A percentile compares a stretch with the other conserved stretches of the same genome.
Evolutionary conservation across 495 filamentous ascomycete genomes (phyloP).

Genomic region (Aspergillus nidulans): DNA sequence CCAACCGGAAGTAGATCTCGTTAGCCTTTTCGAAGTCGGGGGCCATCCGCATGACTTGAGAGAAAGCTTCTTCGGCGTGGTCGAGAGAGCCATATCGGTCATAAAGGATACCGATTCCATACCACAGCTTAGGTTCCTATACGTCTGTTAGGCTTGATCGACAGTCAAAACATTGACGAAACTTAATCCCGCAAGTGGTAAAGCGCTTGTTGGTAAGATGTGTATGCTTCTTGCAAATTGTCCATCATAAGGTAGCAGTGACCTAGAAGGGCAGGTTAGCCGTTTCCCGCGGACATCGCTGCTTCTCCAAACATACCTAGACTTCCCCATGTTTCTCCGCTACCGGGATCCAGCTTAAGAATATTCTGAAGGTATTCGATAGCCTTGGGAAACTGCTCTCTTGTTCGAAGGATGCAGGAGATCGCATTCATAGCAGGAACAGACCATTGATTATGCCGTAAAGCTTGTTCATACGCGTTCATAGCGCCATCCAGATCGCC

Average conservation of each 20-base stretch:
- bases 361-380: slow-evolving; percentile 91
- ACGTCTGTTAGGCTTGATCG: background rate
- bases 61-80: slow-evolving; percentile 97
- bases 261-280: slow-evolving; percentile 40
- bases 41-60: slow-evolving; percentile 98
- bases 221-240: slow-evolving; percentile 93
- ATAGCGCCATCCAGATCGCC: slow-evolving; percentile 85
- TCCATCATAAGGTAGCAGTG: slow-evolving; percentile 99
- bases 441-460: slow-evolving; percentile 83
- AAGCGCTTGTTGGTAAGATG: slow-evolving; percentile 93
- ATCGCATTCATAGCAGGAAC: slow-evolving; percentile 93
- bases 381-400: slow-evolving; percentile 90
- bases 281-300: background rate
- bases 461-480: slow-evolving; percentile 80
- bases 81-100: slow-evolving; percentile 96
- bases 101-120: slow-evolving; percentile 97
- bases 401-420: slow-evolving; percentile 81
- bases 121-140: slow-evolving; percentile 97
- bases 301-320: slow-evolving; percentile 54
- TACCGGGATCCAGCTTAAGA: slow-evolving; percentile 79
- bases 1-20: slow-evolving; percentile 97
- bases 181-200: slow-evolving; percentile 83
- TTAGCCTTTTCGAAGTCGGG: slow-evolving; percentile 98
- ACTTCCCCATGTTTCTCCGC: slow-evolving; percentile 96
- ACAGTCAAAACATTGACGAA: background rate